Evolutionary conservation across 192 early-diverging fungal species (phyloP).

Genomic region (Chytriomyces confervae): DNA sequence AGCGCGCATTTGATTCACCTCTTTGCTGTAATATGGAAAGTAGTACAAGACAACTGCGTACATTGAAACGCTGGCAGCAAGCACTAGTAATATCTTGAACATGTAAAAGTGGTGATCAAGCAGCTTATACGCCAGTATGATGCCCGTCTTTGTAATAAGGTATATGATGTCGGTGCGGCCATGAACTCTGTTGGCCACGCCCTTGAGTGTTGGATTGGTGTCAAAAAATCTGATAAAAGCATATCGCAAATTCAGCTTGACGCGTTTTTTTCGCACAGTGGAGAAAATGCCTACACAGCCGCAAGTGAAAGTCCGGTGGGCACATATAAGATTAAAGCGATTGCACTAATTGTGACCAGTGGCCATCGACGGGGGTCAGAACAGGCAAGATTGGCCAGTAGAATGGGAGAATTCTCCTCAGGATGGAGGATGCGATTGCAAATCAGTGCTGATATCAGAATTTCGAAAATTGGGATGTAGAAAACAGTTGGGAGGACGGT

Average conservation of each 20-base stretch:
- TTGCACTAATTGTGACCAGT: background rate
- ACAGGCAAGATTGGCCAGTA: background rate
- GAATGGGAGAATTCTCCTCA: background rate
- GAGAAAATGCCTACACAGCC: constrained; percentile 7
- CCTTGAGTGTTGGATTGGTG: constrained; percentile 21
- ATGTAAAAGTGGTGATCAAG: background rate
- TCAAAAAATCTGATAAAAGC: constrained; percentile 9
- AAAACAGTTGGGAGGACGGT: constrained; percentile 17
- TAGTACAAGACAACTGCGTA: background rate
- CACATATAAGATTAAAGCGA: constrained; percentile 10
- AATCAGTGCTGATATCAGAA: constrained; percentile 6
- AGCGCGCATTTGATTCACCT: constrained; percentile 25
- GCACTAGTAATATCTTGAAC: background rate
- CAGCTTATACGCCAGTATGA: background rate
- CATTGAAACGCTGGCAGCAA: constrained; percentile 3
- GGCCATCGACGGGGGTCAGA: background rate
- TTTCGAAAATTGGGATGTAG: constrained; percentile 25
- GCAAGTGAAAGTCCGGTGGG: constrained; percentile 14
- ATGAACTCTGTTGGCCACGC: constrained; percentile 3
- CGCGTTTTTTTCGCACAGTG: no score
- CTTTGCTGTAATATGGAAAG: constrained; percentile 22
- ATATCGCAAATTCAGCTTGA: no score
- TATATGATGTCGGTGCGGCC: constrained; percentile 23
- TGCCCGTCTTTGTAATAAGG: background rate
- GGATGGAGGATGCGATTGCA: background rate